Base-by-base conservation (phyloP, 768 basidiomycete species). In the Chalciporus pseudorubinellus region DNA sequence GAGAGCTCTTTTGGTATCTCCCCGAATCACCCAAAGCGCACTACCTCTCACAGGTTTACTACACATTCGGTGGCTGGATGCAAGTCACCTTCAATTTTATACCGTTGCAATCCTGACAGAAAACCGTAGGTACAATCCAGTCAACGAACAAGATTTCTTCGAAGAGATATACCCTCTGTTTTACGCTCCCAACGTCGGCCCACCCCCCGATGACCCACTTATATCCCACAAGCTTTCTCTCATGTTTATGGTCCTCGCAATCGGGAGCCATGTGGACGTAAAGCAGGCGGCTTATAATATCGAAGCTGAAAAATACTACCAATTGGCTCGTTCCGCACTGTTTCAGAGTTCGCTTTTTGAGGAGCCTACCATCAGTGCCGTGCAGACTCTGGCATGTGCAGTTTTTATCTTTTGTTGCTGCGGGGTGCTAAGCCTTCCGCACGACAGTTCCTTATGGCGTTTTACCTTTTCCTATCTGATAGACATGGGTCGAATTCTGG, bases 251-350 rank as follows among this genome's bases (percentile, higher is more conserved):
- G 72, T 87, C 18, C 74, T 87, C 8, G 81, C 84, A 0, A 81
- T 87, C 53, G 85, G 84, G 3, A 77, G 77, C 11, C 73, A 86
- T 44, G 81, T 85, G 76, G 78, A 86, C 59, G 74, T 76, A 4
- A 64, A 71, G 16, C 67, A 80, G 33, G 71, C 78, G 14, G 77
- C 84, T 0, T 86, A 85, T 60, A 83, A 75, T 46, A 61, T 84
- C 39, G 85, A 87, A 48, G 85, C 85, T 1, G 83, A 86, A 63
- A 84, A 84, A 61, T 87, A 83, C 56, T 78, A 86, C 56, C 83
- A 85, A 50, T 68, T 87, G 16, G 82, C 83, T 3, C 77, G 81
- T 51, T 84, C 85, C 2, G 74, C 84, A 1, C 71, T 87, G 18
- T 86, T 85, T 68, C 77, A 82, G 45, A 74, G 75, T 52, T 79